Percentiles rank a stretch among this genome's conserved stretches.
Conservation (phyloP, 331 rosid species). For the Pyrus hybrid region DNA sequence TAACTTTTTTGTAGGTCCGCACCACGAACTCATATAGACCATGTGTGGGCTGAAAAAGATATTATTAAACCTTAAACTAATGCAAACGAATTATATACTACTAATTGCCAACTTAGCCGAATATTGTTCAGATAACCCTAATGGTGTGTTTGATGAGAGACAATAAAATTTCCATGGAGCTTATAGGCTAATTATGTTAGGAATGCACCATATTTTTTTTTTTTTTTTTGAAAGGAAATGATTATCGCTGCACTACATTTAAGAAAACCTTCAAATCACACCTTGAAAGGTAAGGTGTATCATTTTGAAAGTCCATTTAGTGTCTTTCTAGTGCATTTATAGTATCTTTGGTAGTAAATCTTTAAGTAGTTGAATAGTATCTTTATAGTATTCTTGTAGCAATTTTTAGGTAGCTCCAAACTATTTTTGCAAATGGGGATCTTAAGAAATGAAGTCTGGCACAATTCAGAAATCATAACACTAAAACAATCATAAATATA, state of each 20-base stretch:
- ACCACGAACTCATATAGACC: too few relatives aligned
- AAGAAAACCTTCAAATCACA: neutral
- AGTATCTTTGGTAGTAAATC: neutral
- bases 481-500: neutral
- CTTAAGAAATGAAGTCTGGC: neutral
- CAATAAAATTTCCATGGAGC: too few relatives aligned
- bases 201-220: too few relatives aligned
- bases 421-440: neutral
- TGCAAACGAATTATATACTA: too few relatives aligned
- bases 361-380: too few relatives aligned
- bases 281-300: neutral
- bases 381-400: neutral
- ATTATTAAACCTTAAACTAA: too few relatives aligned
- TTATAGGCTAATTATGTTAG: too few relatives aligned
- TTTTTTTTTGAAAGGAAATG: too few relatives aligned
- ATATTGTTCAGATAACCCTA: too few relatives aligned
- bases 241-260: neutral
- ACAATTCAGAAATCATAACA: neutral
- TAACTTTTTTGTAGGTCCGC: too few relatives aligned
- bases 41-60: too few relatives aligned
- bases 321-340: neutral
- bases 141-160: too few relatives aligned
- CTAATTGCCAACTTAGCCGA: neutral
- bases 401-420: neutral
- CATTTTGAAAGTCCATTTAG: neutral